Evolutionary conservation across 208 protist species (phyloP).

Genomic region (Acanthamoeba royreba): DNA sequence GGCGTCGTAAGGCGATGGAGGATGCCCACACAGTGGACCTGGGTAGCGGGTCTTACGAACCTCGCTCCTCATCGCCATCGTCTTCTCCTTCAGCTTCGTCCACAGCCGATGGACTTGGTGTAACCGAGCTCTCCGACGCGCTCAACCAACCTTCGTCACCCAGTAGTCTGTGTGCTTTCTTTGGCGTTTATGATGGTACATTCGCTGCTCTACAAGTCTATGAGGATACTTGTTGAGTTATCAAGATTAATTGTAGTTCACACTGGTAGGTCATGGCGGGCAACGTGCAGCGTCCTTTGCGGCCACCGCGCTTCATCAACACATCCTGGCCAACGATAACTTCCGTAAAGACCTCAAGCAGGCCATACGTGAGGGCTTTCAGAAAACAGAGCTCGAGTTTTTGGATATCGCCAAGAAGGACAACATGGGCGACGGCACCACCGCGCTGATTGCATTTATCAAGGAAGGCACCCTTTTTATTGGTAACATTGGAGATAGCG

Average conservation of each 20-base stretch:
- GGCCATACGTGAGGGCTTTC: background rate
- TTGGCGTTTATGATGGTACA: background rate
- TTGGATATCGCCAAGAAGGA: background rate
- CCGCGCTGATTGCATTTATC: background rate
- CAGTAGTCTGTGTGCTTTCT: background rate
- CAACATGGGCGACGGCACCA: slow-evolving; percentile 24
- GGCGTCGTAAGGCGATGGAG: background rate
- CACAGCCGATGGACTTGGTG: background rate
- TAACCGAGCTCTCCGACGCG: background rate
- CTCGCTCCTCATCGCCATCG: background rate
- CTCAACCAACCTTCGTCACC: background rate
- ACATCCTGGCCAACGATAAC: background rate
- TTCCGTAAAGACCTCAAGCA: background rate
- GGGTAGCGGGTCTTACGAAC: background rate
- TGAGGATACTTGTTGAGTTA: no score
- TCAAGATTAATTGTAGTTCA: no score
- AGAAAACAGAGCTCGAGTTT: background rate
- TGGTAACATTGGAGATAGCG: background rate
- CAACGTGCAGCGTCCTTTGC: background rate
- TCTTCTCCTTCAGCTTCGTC: background rate
- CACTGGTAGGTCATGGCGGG: background rate
- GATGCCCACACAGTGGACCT: background rate
- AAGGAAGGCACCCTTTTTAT: background rate
- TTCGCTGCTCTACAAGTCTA: no score
- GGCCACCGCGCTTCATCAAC: background rate